Evolutionary conservation across 768 basidiomycete species (phyloP), one percentile per base, ranked within the genome.

Genomic region (Rubroboletus satanas): DNA sequence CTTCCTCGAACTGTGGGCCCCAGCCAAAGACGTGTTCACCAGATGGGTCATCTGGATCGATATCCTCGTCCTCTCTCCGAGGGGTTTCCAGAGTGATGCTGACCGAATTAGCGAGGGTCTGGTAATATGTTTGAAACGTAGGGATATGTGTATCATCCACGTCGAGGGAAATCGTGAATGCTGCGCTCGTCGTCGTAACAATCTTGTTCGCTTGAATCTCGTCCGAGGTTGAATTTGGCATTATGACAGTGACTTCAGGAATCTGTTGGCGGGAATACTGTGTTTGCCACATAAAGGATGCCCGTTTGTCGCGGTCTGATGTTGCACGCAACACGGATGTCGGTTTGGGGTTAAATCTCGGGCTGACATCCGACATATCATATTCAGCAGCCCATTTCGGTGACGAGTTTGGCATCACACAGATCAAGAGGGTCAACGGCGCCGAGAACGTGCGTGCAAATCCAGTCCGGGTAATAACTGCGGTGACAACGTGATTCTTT

Each of bases 121-220:
- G 44, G 36, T 63, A 66, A n/a, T 42, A 53, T 7, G 50, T 53
- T 18, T 66, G 55, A 39, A 62, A 62, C 21, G 49, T 35, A 14
- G 43, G 14, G 0, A 46, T 26, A 2, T 66, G 55, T 15, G 4
- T n/a, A 6, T 45, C 48, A 9, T 51, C 26, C 29, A 62, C 15
- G 18, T 44, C 10, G 17, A 63, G 15, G 4, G 57, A 49, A 5
- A 62, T 31, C n/a, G 45, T 55, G 44, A 55, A 31, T 14, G 31
- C 7, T 28, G 14, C 43, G 39, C 60, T 59, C 11, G 32, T 51
- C 23, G 52, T 64, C 15, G 46, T 62, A 5, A 57, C 46, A 3
- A 45, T 48, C 12, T 50, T 23, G 11, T 32, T 12, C 12, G 46
- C 21, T 21, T 45, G 32, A 21, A 57, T 53, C 35, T 64, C 44